phyloP scores from a whole-genome alignment of 2,329 filamentous ascomycete species.

The Ilyonectria sp. region DNA sequence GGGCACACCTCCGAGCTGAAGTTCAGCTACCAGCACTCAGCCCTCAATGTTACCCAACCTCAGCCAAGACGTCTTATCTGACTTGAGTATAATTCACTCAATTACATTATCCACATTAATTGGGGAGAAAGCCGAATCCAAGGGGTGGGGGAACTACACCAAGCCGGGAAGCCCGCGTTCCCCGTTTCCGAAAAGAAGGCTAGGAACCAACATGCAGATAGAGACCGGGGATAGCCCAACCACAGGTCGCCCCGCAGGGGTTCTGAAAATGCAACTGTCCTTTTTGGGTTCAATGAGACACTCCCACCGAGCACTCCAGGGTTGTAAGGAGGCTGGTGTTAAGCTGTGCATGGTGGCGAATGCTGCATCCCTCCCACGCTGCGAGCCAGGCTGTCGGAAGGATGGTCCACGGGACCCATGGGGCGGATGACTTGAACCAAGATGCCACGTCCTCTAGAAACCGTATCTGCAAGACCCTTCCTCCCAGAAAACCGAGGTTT shows the following conservation, averaged over 20 bases:
- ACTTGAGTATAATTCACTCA: background rate
- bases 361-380: background rate
- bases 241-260: background rate
- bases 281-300: background rate
- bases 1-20: background rate
- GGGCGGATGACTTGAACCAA: background rate
- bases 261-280: background rate
- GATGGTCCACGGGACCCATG: background rate
- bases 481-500: background rate
- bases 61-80: background rate
- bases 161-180: background rate
- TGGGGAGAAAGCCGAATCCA: background rate
- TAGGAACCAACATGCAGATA: conserved; percentile 5
- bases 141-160: background rate
- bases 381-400: background rate
- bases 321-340: background rate
- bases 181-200: background rate
- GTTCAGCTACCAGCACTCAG: background rate
- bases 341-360: background rate
- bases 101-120: background rate
- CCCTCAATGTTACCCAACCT: background rate
- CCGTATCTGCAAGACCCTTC: background rate
- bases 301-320: background rate
- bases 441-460: background rate
- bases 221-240: background rate